Evolutionary conservation across 2,329 filamentous ascomycete genomes (phyloP), one percentile per base, ranked within the genome.

Genomic region (Diaporthe vaccinii): DNA sequence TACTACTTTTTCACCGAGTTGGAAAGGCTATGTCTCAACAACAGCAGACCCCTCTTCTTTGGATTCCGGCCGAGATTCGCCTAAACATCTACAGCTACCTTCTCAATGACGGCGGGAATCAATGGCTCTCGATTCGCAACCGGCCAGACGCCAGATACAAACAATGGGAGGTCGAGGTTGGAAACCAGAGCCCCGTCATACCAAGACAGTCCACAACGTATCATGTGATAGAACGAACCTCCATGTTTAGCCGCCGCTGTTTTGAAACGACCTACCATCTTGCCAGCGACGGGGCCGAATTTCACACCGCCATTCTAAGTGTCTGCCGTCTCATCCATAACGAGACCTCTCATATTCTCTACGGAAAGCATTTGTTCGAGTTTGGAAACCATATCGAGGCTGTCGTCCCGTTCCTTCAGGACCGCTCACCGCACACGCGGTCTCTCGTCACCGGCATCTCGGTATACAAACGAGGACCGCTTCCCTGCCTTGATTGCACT

Each of bases 331-430:
- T 84, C 72, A 84, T 91, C 69, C 85, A 92, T 80, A 83, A 85
- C 75, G 91, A 93, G 80, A 87, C 89, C n/a, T 83, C 87, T 5
- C 85, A 88, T 74, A 80, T 90, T 22, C 83, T 93, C 4, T 93
- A 93, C 81, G 85, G 84, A 10, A 83, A 81, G 73, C 89, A 91
- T 80, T 84, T 84, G 0, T 92, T 93, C 80, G 87, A 89, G 78
- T 93, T 93, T 80, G 88, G 88, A 76, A 85, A 86, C 65, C 86
- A 90, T 81, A 85, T 93, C 77, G 91, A 93, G 81, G 89, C 91
- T 22, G 86, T 91, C 8, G 85, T 88, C 1, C 90, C 91, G 0
- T 93, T 78, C 57, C 84, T 93, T 53, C 83, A 84, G 44, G 90
- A 92, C 80, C 85, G 91, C 46, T 89, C 88, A 3, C 84, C 86